Conservation (phyloP, 257 asterid genomes). For the Catharanthus roseus region DNA sequence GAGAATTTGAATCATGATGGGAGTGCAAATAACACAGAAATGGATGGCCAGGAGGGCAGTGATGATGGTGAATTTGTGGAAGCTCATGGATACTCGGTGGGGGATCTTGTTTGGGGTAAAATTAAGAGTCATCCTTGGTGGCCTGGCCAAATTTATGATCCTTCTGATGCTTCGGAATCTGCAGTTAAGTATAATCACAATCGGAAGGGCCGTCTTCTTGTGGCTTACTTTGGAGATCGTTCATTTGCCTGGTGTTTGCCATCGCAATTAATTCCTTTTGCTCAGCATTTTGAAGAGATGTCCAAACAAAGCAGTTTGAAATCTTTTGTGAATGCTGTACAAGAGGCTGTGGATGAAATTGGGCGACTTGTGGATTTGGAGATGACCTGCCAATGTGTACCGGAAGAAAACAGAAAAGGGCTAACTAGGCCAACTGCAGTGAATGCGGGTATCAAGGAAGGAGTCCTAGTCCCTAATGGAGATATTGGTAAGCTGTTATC, state of each 20-base stretch:
- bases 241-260: constrained; percentile 54
- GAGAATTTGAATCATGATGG: background rate
- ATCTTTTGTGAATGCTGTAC: constrained; percentile 40
- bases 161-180: constrained; percentile 50
- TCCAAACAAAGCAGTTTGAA: constrained; percentile 33
- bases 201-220: constrained; percentile 53
- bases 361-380: constrained; percentile 20
- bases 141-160: constrained; percentile 80
- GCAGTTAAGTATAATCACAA: constrained; percentile 44
- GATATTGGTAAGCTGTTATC: constrained; percentile 32
- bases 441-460: constrained; percentile 53
- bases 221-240: constrained; percentile 56
- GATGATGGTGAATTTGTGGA: constrained; percentile 9
- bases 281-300: constrained; percentile 34
- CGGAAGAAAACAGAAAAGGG: constrained; percentile 23
- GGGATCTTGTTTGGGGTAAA: constrained; percentile 92
- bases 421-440: constrained; percentile 34
- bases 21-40: background rate
- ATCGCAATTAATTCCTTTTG: constrained; percentile 37
- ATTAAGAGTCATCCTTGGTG: constrained; percentile 80
- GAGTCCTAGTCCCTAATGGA: constrained; percentile 50
- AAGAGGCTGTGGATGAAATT: constrained; percentile 36
- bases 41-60: background rate
- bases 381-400: constrained; percentile 47
- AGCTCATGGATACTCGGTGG: constrained; percentile 38